Base-by-base conservation (phyloP, 257 asterid species). In the Cordia subcordata region DNA sequence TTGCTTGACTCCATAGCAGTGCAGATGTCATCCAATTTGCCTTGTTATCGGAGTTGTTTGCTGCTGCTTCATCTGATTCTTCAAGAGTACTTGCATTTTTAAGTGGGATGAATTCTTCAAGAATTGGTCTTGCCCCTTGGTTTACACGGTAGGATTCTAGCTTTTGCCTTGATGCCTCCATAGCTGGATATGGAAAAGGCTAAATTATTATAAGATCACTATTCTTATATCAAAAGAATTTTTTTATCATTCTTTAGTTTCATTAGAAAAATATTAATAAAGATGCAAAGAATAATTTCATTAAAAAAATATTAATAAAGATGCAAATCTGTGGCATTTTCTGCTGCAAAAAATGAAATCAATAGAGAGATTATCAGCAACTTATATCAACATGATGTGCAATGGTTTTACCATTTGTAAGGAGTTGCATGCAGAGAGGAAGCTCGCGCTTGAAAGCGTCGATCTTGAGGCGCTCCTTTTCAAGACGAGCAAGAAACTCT, bases 401-500 rank as follows among this genome's bases (percentile, higher is more conserved):
- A 59, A 49, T 44, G 10, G 15, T 13, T n/a, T n/a, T 77, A 92
- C 99, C 99, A 80, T 92, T 81, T 50, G 74, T 74, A 54, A 92
- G 90, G 53, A 92, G 94, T 57, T 88, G 96, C 92, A 89, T 93
- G 77, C 97, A 88, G 44, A 93, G 97, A 10, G 99, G 99, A 50
- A 93, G 99, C 66, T 89, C 97, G 1, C 96, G 86, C 63, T 93
- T 93, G 86, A 93, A 93, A 5, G 97, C 99, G 20, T 93, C 96
- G 42, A 93, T 93, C 86, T 89, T 93, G 78, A 77, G 85, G 32
- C 87, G 55, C 75, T 93, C 99, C 64, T 89, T 96, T 78, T 92
- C 99, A 3, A 92, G 88, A 14, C 85, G 78, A 47, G 81, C 71
- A 4, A 92, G 65, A 17, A 92, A 84, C 13, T 92, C 96, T 64